Evolutionary conservation across 1,284 basidiomycete species (phyloP).

Genomic region (Vanrija humicola): DNA sequence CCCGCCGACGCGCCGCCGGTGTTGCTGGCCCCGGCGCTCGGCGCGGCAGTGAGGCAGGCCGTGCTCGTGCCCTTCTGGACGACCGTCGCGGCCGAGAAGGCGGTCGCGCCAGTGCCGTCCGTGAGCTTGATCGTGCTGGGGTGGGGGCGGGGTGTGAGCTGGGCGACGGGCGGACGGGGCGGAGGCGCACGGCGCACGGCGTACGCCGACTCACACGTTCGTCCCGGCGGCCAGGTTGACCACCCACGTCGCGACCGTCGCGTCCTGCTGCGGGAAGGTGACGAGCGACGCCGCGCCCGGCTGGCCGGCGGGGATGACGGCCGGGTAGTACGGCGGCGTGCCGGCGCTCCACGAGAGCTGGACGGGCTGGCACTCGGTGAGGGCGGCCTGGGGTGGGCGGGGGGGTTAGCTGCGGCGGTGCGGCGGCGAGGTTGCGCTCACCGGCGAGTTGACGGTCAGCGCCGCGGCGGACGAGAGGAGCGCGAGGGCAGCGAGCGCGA

Average conservation of each 20-base stretch:
- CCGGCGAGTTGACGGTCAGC: slow-evolving; percentile 62
- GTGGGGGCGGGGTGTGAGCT: background rate
- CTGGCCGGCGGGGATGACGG: slow-evolving; percentile 67
- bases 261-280: slow-evolving; percentile 40
- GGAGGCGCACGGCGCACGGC: no score
- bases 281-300: slow-evolving; percentile 51
- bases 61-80: slow-evolving; percentile 52
- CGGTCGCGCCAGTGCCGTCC: slow-evolving; percentile 58
- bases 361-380: slow-evolving; percentile 43
- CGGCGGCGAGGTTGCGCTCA: slow-evolving; percentile 8
- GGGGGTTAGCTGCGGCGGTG: background rate
- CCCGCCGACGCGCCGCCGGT: no score
- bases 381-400: slow-evolving; percentile 24
- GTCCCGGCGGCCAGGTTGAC: slow-evolving; percentile 58
- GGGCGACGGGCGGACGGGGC: background rate
- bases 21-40: no score
- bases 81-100: slow-evolving; percentile 58
- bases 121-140: slow-evolving; percentile 30
- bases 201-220: slow-evolving; percentile 55
- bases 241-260: slow-evolving; percentile 59
- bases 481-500: slow-evolving; percentile 5
- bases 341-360: slow-evolving; percentile 59
- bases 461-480: slow-evolving; percentile 50
- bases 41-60: slow-evolving; percentile 24
- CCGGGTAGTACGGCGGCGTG: slow-evolving; percentile 60